Conservation (phyloP, 169 alveolate species). For the Cryptosporidium tyzzeri region DNA sequence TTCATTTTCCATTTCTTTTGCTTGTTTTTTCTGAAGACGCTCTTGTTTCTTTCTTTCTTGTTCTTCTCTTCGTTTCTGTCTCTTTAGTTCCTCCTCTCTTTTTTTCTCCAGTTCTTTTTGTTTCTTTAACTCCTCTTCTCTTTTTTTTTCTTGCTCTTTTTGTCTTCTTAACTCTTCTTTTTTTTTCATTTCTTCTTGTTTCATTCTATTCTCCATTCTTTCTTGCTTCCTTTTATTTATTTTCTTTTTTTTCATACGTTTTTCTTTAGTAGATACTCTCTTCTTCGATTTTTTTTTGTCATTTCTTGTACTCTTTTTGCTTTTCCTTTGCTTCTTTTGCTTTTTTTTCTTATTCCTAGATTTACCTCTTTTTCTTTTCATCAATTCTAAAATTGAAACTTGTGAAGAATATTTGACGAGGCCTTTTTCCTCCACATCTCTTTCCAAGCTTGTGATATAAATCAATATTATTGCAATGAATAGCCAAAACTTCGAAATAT, state of each 20-base stretch:
- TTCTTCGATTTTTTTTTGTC: neutral
- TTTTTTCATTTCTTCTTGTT: neutral
- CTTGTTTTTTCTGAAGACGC: neutral
- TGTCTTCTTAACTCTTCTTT: neutral
- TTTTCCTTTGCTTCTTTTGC: conserved; percentile 7
- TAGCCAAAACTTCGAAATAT: neutral
- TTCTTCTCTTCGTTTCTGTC: neutral
- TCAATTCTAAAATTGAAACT: conserved; percentile 25
- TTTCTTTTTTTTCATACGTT: neutral
- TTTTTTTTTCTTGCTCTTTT: neutral
- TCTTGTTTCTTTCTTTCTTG: conserved; percentile 1
- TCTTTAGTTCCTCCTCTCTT: neutral
- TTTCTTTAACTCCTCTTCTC: neutral
- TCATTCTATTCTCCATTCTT: neutral
- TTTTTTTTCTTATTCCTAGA: neutral
- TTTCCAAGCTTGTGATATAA: neutral
- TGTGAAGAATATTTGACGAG: conserved; percentile 1
- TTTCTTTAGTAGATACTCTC: neutral
- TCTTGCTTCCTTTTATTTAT: neutral
- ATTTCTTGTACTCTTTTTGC: neutral
- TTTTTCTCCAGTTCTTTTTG: neutral
- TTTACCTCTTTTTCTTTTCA: conserved; percentile 15
- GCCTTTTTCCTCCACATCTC: conserved; percentile 13
- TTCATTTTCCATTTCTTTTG: neutral
- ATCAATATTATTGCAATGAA: conserved; percentile 4